A percentile compares a stretch with the other conserved stretches of the same genome.
Evolutionary conservation across 352 stramenopile genomes (phyloP).

Genomic region (Phytopythium aichiense): DNA sequence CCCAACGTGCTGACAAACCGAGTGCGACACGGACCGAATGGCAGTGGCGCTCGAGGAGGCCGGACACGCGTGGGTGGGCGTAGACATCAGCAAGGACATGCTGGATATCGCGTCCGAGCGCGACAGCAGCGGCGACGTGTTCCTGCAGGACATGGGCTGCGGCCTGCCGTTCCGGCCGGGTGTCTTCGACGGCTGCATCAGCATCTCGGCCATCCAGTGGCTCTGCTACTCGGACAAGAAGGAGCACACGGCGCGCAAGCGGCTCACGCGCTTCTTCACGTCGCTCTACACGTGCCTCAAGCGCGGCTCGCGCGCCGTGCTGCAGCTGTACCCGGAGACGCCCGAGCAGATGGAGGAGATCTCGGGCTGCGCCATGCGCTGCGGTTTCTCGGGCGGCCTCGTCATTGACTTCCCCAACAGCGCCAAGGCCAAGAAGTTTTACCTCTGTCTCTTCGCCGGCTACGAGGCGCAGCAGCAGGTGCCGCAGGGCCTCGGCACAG

Average conservation of each 20-base stretch:
- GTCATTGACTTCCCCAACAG: constrained; percentile 99
- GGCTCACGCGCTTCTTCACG: constrained; percentile 97
- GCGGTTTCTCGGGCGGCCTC: constrained; percentile 93
- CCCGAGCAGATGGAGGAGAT: constrained; percentile 96
- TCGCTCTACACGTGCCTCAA: constrained; percentile 89
- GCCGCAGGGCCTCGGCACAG: constrained; percentile 76
- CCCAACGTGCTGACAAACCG: not conserved
- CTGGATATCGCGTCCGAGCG: constrained; percentile 97
- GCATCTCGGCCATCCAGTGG: constrained; percentile 99
- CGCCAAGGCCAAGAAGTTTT: constrained; percentile 99
- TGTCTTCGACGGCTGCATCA: constrained; percentile 99
- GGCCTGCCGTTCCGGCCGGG: constrained; percentile 97
- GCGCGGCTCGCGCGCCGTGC: constrained; percentile 89
- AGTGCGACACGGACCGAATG: not conserved
- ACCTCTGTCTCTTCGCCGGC: constrained; percentile 96
- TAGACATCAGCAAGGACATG: constrained; percentile 99
- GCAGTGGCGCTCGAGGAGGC: constrained; percentile 85
- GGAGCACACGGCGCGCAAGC: constrained; percentile 90
- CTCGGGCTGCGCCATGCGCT: constrained; percentile 84
- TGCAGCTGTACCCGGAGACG: constrained; percentile 99
- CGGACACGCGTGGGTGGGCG: constrained; percentile 97
- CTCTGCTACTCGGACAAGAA: constrained; percentile 99
- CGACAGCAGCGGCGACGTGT: constrained; percentile 84
- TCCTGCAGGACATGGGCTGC: constrained; percentile 97
- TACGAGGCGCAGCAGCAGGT: constrained; percentile 76